phyloP scores from a whole-genome alignment of 768 basidiomycete genomes.

The Leccinum subgranulosum region DNA sequence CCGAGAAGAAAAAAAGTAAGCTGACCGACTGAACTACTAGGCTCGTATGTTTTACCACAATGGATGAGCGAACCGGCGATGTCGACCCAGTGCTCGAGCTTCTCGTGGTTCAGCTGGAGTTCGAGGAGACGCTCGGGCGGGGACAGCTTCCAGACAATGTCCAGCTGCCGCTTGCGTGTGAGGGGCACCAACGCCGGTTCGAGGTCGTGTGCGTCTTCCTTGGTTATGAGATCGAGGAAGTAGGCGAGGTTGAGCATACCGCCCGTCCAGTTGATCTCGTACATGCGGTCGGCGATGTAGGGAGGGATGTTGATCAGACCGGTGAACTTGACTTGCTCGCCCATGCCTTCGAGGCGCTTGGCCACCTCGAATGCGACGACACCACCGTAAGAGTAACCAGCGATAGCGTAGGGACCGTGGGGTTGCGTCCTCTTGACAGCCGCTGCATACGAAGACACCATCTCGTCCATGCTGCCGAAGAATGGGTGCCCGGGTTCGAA shows the following conservation, averaged over 20 bases:
- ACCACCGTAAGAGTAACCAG: neutral
- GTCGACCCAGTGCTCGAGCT: neutral
- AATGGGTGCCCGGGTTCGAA: neutral
- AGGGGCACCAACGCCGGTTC: neutral
- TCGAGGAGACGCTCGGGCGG: neutral
- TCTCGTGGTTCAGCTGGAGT: neutral
- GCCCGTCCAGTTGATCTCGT: neutral
- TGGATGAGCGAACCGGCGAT: neutral
- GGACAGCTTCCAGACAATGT: neutral
- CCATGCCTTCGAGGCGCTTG: neutral
- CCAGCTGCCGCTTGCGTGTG: neutral
- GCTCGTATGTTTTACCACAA: neutral
- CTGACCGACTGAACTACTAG: neutral
- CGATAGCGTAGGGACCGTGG: neutral
- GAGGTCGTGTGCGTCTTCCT: neutral
- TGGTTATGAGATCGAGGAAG: neutral
- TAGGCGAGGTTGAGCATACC: neutral
- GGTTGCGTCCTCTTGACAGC: neutral
- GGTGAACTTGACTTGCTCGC: neutral
- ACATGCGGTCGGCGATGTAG: neutral
- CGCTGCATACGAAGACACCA: neutral
- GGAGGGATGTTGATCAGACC: neutral
- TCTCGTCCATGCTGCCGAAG: neutral
- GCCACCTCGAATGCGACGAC: neutral
- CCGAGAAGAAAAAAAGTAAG: neutral